Percentiles rank a stretch among this genome's conserved stretches.
Evolutionary conservation across 2,329 filamentous ascomycete genomes (phyloP).

Genomic region (Venturia oleaginea): DNA sequence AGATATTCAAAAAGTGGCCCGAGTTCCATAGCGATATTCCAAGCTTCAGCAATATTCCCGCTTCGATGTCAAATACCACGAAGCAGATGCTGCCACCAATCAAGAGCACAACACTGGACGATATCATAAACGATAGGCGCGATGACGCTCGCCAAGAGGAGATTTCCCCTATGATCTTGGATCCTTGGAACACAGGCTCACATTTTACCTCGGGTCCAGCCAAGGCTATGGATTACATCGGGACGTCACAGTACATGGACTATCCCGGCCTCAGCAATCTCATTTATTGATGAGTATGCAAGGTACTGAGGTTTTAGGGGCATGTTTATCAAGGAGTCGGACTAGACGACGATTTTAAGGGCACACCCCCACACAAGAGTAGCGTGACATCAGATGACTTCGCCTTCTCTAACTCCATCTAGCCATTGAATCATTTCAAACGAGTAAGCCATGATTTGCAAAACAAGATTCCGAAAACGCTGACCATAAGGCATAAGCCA

Average conservation of each 20-base stretch:
- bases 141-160: neutral
- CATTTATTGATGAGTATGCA: neutral
- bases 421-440: no score
- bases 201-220: neutral
- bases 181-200: neutral
- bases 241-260: neutral
- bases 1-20: conserved; percentile 14
- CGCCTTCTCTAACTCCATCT: no score
- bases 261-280: neutral
- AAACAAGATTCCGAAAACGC: no score
- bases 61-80: neutral
- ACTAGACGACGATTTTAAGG: neutral
- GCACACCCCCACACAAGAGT: neutral
- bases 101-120: neutral
- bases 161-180: neutral
- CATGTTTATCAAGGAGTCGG: neutral
- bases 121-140: neutral
- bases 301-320: neutral
- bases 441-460: no score
- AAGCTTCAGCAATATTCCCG: neutral
- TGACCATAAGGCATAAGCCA: no score
- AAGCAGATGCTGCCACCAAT: neutral
- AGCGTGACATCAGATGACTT: no score
- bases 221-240: neutral
- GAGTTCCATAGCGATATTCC: conserved; percentile 16